These are phyloP conservation scores for Mycena leptocephala DNA, from an alignment of 768 basidiomycete genomes.

Conservation along the genomic window DNA sequence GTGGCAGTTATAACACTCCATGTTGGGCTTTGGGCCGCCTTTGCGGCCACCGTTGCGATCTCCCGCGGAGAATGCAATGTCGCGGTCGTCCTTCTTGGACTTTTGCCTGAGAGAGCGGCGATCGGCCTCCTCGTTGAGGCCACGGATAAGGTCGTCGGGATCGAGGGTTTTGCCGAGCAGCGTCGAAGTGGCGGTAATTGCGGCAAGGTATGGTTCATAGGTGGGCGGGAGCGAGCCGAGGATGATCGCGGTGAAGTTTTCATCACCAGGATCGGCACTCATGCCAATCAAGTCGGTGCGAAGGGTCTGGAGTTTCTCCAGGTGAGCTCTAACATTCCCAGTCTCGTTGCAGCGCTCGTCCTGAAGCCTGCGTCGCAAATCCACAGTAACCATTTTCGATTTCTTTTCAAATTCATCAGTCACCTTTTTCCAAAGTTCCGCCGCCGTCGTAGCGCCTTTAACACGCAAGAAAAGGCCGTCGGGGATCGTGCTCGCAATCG, in stretches of 20 bases:
- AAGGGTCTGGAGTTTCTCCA: slow-evolving; percentile 32
- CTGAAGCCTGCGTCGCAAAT: slow-evolving; percentile 40
- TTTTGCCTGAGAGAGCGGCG: background rate
- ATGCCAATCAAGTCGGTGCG: slow-evolving; percentile 34
- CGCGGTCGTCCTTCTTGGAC: no score
- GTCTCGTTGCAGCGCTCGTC: no score
- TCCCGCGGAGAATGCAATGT: background rate
- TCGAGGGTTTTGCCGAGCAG: background rate
- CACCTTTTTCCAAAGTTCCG: no score
- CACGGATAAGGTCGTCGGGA: background rate
- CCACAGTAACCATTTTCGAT: slow-evolving; percentile 40
- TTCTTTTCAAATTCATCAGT: no score
- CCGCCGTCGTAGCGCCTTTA: no score
- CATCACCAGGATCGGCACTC: no score
- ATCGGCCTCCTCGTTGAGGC: background rate
- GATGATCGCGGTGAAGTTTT: no score
- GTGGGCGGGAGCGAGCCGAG: background rate
- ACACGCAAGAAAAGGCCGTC: no score
- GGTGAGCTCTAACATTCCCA: slow-evolving; percentile 42
- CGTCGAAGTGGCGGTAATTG: background rate
- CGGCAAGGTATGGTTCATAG: background rate
- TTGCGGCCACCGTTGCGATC: slow-evolving; percentile 40
- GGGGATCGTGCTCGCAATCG: no score
- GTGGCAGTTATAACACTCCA: no score
- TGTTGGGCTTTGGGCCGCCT: no score